Percentiles rank a stretch among this genome's conserved stretches.
phyloP scores from a whole-genome alignment of 2,329 filamentous ascomycete genomes.

The Colletotrichum eremochloae region DNA sequence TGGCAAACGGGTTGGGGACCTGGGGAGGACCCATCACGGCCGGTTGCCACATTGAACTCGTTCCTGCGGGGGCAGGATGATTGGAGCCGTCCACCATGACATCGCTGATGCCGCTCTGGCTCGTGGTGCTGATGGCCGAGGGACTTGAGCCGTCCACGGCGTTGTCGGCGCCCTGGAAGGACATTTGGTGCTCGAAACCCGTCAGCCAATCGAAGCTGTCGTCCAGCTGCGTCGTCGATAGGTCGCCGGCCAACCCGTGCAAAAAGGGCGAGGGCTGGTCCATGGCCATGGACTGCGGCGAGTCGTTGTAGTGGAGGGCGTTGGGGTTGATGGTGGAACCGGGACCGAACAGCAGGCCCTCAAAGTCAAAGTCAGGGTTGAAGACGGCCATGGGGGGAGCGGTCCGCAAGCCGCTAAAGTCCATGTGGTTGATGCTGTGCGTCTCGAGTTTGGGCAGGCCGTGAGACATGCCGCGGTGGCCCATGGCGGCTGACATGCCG shows the following conservation, averaged over 20 bases:
- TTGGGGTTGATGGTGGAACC: conserved; percentile 78
- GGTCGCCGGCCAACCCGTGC: conserved; percentile 65
- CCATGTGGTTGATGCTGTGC: conserved; percentile 71
- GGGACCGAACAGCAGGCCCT: conserved; percentile 77
- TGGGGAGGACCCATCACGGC: conserved; percentile 78
- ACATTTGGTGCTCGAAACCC: conserved; percentile 83
- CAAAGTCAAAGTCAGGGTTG: conserved; percentile 76
- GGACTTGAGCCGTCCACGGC: conserved; percentile 94
- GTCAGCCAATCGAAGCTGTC: conserved; percentile 86
- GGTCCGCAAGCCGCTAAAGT: conserved; percentile 80
- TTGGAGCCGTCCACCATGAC: conserved; percentile 88
- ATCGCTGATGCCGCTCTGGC: conserved; percentile 91
- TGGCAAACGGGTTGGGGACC: conserved; percentile 76
- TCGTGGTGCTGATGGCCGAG: conserved; percentile 94
- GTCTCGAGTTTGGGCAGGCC: conserved; percentile 89
- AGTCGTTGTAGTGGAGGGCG: conserved; percentile 86
- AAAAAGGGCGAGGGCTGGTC: conserved; percentile 74
- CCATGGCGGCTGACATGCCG: conserved; percentile 78
- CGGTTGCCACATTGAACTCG: conserved; percentile 76
- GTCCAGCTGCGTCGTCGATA: conserved; percentile 73
- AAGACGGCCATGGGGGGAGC: conserved; percentile 78
- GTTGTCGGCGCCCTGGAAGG: conserved; percentile 79
- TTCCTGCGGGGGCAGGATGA: conserved; percentile 67
- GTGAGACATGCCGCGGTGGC: conserved; percentile 75
- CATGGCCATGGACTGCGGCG: conserved; percentile 75